These are phyloP conservation scores for Phytopythium litorale DNA, from an alignment of 352 stramenopile species.

Conservation along the genomic window DNA sequence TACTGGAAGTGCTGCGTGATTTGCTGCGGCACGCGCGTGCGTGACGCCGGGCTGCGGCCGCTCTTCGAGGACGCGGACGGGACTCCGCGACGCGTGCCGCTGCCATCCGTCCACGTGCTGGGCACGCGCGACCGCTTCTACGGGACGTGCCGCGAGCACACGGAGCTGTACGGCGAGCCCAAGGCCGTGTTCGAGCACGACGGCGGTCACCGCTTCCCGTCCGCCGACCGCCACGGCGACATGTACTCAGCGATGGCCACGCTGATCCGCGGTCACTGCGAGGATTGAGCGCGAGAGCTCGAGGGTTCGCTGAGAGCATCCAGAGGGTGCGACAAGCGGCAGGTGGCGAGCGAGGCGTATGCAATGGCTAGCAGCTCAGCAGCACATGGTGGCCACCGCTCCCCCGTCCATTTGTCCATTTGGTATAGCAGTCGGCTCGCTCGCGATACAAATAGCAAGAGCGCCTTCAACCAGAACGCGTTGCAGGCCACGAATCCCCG, in stretches of 20 bases:
- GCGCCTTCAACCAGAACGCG: constrained; percentile 1
- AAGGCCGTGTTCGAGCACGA: constrained; percentile 29
- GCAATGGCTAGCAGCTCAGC: too few relatives aligned
- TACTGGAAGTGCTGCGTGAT: constrained; percentile 49
- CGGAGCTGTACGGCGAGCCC: constrained; percentile 19
- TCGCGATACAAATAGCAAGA: background rate
- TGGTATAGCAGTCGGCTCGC: too few relatives aligned
- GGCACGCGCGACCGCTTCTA: constrained; percentile 46
- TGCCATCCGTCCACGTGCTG: constrained; percentile 54
- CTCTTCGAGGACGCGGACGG: constrained; percentile 32
- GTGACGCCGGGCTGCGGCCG: constrained; percentile 16
- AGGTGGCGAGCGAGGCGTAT: background rate
- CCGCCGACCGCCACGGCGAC: constrained; percentile 11
- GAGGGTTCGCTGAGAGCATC: too few relatives aligned
- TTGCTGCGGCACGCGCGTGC: constrained; percentile 24
- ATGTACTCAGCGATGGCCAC: constrained; percentile 21
- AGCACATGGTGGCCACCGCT: too few relatives aligned
- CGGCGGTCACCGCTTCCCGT: constrained; percentile 27
- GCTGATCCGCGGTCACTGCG: constrained; percentile 18
- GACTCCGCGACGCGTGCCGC: constrained; percentile 24
- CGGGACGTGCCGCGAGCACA: constrained; percentile 27
- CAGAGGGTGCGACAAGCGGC: background rate
- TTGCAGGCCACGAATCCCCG: background rate
- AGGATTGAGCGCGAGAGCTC: background rate
- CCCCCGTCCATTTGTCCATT: too few relatives aligned